Percentiles rank a stretch among this genome's conserved stretches.
phyloP scores from a whole-genome alignment of 805 yeast genomes.

The Kluyveromyces nonfermentans region DNA sequence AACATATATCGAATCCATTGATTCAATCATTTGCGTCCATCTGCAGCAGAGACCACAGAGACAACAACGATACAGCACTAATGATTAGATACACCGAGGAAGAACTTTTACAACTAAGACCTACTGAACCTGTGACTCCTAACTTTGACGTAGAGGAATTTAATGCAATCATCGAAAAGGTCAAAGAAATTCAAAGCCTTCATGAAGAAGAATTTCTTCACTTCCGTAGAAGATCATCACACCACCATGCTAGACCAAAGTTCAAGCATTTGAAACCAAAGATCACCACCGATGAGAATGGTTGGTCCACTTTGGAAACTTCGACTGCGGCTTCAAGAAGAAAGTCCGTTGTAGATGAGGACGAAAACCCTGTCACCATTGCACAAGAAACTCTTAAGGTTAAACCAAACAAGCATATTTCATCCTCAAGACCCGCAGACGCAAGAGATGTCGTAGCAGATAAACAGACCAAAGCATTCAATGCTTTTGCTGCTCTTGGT shows the following conservation, averaged over 20 bases:
- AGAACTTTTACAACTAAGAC: slow-evolving; percentile 50
- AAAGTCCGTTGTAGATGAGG: slow-evolving; percentile 27
- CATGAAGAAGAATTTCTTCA: slow-evolving; percentile 31
- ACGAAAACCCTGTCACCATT: slow-evolving; percentile 33
- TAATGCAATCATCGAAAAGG: slow-evolving; percentile 56
- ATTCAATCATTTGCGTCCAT: too few species aligned
- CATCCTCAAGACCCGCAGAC: slow-evolving; percentile 65
- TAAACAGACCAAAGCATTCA: slow-evolving; percentile 55
- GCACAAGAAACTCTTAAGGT: slow-evolving; percentile 43
- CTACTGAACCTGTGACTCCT: slow-evolving; percentile 48
- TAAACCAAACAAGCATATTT: slow-evolving; percentile 65
- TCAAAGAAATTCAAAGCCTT: slow-evolving; percentile 38
- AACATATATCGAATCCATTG: too few species aligned
- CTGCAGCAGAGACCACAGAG: too few species aligned
- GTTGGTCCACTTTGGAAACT: slow-evolving; percentile 66
- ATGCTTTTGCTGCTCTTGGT: slow-evolving; percentile 74
- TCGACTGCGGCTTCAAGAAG: slow-evolving; percentile 25
- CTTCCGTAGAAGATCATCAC: slow-evolving; percentile 49
- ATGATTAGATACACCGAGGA: slow-evolving; percentile 63
- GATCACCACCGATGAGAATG: slow-evolving; percentile 60
- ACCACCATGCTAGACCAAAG: slow-evolving; percentile 38
- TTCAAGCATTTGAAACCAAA: slow-evolving; percentile 47
- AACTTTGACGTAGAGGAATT: slow-evolving; percentile 58
- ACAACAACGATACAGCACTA: too few species aligned
- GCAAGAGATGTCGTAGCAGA: slow-evolving; percentile 63